Evolutionary conservation across 345 rosid species (phyloP).

Genomic region (Arabidopsis arenosa): DNA sequence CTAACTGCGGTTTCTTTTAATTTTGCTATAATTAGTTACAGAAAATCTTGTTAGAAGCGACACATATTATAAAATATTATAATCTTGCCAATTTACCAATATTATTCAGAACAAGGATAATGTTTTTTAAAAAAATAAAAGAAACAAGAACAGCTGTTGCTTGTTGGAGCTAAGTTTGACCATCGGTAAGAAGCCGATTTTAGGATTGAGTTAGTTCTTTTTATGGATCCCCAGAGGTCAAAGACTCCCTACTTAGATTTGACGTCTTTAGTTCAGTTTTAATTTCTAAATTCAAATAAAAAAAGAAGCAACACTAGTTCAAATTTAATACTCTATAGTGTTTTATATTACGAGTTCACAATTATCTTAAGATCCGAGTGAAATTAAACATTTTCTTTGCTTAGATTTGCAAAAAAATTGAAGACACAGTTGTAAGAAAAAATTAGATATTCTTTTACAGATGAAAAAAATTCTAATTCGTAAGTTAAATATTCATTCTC

Average conservation of each 20-base stretch:
- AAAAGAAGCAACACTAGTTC: not conserved
- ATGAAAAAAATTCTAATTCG: not conserved
- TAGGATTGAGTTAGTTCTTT: conserved; percentile 35
- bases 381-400: not conserved
- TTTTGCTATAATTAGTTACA: not conserved
- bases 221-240: conserved; percentile 45
- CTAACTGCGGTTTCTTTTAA: not conserved
- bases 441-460: not conserved
- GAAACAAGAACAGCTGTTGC: conserved; percentile 37
- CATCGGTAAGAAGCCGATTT: conserved; percentile 41
- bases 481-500: not conserved
- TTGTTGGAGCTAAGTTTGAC: conserved; percentile 35
- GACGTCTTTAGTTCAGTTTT: conserved; percentile 18
- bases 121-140: not conserved
- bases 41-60: not conserved
- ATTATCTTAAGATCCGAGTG: not conserved
- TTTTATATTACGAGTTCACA: not conserved
- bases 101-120: not conserved
- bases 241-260: conserved; percentile 45
- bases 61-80: not conserved
- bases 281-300: not conserved
- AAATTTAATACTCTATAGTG: not conserved
- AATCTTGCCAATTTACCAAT: conserved; percentile 3
- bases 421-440: not conserved
- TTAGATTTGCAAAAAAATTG: not conserved